Conservation (phyloP, 1,284 basidiomycete species). For the Pseudozyma sp. region DNA sequence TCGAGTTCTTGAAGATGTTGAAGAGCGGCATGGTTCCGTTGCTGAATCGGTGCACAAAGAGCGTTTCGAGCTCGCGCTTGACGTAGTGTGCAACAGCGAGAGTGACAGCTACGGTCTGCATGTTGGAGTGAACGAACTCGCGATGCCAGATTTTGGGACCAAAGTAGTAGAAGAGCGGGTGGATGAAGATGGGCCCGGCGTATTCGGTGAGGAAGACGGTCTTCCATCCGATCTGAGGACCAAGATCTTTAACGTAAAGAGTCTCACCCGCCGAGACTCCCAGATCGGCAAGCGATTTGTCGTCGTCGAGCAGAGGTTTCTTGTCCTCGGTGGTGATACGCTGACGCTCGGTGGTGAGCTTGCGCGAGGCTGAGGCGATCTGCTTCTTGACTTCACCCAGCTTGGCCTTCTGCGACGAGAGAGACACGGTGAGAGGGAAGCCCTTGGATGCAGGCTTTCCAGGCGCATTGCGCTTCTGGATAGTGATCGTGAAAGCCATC, state of each 20-base stretch:
- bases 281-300: conserved; percentile 46
- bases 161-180: conserved; percentile 85
- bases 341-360: conserved; percentile 57
- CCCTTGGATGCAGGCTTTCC: conserved; percentile 53
- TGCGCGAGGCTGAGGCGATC: conserved; percentile 40
- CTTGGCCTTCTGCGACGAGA: conserved; percentile 46
- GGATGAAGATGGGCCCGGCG: conserved; percentile 87
- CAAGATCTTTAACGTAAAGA: conserved; percentile 66
- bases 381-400: conserved; percentile 57
- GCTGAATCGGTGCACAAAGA: conserved; percentile 87
- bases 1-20: conserved; percentile 85
- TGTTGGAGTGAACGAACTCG: conserved; percentile 76
- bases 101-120: conserved; percentile 85
- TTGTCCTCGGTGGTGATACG: conserved; percentile 62
- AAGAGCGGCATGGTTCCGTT: conserved; percentile 89
- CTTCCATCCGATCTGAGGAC: conserved; percentile 66
- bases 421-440: conserved; percentile 50
- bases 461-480: conserved; percentile 46
- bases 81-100: conserved; percentile 87
- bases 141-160: conserved; percentile 76
- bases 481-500: conserved; percentile 48
- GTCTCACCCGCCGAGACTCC: conserved; percentile 43
- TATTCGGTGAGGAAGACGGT: conserved; percentile 68
- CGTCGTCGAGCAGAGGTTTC: conserved; percentile 58
- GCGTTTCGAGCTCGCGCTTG: conserved; percentile 92